Base-by-base conservation (phyloP, 2,329 filamentous ascomycete genomes). In the Nannizzia gypsea region DNA sequence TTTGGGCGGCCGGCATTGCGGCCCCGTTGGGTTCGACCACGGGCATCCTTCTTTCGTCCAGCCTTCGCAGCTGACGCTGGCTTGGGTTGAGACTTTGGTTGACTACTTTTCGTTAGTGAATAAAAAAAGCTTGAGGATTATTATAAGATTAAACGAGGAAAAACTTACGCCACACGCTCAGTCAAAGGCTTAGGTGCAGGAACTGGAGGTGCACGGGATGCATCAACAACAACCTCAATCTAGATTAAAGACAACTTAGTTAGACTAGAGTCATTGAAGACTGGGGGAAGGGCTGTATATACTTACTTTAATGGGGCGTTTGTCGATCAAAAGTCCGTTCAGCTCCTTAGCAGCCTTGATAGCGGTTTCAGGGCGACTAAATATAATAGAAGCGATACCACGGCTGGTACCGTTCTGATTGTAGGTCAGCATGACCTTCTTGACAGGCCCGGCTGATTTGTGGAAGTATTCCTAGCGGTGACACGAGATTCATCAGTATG, bases 401-500 rank as follows among this genome's bases (percentile, higher is more conserved):
- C 90, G 89, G 81, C 91, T 96, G 67, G 86, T 83, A 65, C 92
- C 92, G 72, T 89, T 90, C 65, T 92, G 89, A 69, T 92, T 93
- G 77, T 99, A 99, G 57, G 89, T 90, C 68, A 99, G 81, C 67
- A 93, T 86, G 65, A 95, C 89, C 75, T 83, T 87, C 82, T 95
- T 96, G 76, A 97, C 89, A 64, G 88, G 83, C 67, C 91, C 92
- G 73, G 96, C 85, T 68, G 89, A 87, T 71, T 89, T 87, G 71
- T 81, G 78, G 75, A 99, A 97, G 77, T 97, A 99, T 79, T 99
- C 93, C 93, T 99, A 90, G 76, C 78, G 76, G 76, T 74, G 76
- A 75, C 74, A 79, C 68, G 59, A 67, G 63, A 70, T 63, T 68
- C 64, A 78, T 79, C 68, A 79, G 77, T 77, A 76, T 68, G 70